A percentile compares a stretch with the other conserved stretches of the same genome.
Conservation (phyloP, 2,329 filamentous ascomycete species). For the Lachnellula subtilissima region DNA sequence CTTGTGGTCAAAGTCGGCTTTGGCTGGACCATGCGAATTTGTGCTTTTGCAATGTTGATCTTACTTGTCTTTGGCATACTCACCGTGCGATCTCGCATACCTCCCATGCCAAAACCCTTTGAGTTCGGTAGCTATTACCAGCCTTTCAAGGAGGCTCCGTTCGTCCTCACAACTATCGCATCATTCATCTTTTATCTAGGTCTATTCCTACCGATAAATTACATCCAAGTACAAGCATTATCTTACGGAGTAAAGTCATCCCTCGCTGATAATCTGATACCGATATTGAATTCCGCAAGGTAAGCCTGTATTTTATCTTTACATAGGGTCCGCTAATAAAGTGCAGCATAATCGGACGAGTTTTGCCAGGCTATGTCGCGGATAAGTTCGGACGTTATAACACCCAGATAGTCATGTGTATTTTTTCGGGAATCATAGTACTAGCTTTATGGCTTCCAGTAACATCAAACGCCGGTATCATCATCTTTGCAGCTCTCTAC, state of each 20-base stretch:
- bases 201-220: conserved; percentile 46
- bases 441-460: conserved; percentile 26
- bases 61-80: background rate
- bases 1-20: conserved; percentile 47
- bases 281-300: conserved; percentile 45
- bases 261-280: conserved; percentile 45
- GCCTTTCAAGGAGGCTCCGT: conserved; percentile 33
- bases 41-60: conserved; percentile 44
- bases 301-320: conserved; percentile 8
- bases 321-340: background rate
- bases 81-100: too few species aligned
- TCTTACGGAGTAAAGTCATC: conserved; percentile 39
- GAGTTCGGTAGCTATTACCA: conserved; percentile 25
- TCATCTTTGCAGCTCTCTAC: conserved; percentile 27
- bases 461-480: conserved; percentile 17
- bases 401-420: conserved; percentile 17
- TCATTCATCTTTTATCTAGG: conserved; percentile 41
- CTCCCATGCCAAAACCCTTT: too few species aligned
- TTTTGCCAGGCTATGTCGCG: conserved; percentile 35
- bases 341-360: conserved; percentile 44
- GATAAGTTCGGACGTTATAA: conserved; percentile 30
- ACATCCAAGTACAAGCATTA: conserved; percentile 36
- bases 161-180: conserved; percentile 40
- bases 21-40: conserved; percentile 49
- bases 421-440: conserved; percentile 19